Conservation (phyloP, 257 asterid genomes). For the Penstemon davidsonii region DNA sequence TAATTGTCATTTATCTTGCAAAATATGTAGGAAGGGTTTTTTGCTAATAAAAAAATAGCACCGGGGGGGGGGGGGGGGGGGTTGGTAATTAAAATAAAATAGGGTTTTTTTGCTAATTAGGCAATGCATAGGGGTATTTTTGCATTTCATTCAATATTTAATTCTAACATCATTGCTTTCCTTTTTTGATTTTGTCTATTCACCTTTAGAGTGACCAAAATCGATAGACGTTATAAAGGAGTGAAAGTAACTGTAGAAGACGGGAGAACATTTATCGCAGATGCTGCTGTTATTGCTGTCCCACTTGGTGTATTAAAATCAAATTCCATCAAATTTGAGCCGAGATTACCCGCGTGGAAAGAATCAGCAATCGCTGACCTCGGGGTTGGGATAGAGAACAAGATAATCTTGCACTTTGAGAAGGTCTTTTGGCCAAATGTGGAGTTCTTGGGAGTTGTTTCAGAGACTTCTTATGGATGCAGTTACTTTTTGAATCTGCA, state of each 20-base stretch:
- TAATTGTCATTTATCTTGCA: no score
- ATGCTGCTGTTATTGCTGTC: conserved; percentile 83
- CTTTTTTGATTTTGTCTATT: not conserved
- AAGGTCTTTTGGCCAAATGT: conserved; percentile 96
- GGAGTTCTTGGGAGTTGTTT: conserved; percentile 93
- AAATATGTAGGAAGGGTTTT: no score
- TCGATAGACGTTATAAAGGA: conserved; percentile 73
- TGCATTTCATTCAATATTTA: no score
- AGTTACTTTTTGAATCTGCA: conserved; percentile 95
- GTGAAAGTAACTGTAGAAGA: conserved; percentile 84
- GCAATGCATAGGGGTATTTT: no score
- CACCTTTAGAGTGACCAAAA: conserved; percentile 62
- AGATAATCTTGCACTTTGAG: conserved; percentile 76
- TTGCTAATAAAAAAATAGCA: no score
- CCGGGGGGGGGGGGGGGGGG: no score
- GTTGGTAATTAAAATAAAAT: no score
- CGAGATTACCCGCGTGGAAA: conserved; percentile 93
- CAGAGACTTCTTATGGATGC: conserved; percentile 77
- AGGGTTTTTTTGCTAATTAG: no score
- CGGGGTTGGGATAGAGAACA: conserved; percentile 94
- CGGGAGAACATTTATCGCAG: conserved; percentile 81
- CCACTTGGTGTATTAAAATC: conserved; percentile 97
- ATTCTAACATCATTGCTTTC: conserved; percentile 5
- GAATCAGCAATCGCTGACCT: conserved; percentile 83
- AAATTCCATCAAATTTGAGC: conserved; percentile 68